Evolutionary conservation across 306 rosid genomes (phyloP).

Genomic region (Begonia loranthoides): DNA sequence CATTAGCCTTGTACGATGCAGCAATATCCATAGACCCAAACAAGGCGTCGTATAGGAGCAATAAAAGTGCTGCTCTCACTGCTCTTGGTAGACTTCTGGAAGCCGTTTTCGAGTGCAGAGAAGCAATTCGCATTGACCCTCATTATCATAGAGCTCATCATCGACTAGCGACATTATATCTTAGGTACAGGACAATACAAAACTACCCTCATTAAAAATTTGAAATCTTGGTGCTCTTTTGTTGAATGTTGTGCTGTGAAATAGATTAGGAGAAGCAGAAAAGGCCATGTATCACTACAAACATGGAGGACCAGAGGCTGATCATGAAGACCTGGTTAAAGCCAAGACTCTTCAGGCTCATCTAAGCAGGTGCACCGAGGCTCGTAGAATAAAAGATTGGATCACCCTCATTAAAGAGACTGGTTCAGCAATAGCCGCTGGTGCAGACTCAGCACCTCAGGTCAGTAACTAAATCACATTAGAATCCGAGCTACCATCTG

Average conservation of each 20-base stretch:
- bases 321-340: slow-evolving; percentile 57
- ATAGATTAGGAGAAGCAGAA: slow-evolving; percentile 71
- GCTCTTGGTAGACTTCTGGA: slow-evolving; percentile 76
- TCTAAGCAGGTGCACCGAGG: slow-evolving; percentile 58
- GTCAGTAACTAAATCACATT: slow-evolving; percentile 12
- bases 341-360: slow-evolving; percentile 42
- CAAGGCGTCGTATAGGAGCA: slow-evolving; percentile 81
- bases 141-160: slow-evolving; percentile 80
- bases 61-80: slow-evolving; percentile 71
- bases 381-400: slow-evolving; percentile 72
- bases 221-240: not conserved
- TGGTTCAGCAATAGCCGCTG: slow-evolving; percentile 23
- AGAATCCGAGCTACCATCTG: not conserved
- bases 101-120: slow-evolving; percentile 82
- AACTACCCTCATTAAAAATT: not conserved
- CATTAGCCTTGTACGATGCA: slow-evolving; percentile 74
- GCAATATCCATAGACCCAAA: slow-evolving; percentile 68
- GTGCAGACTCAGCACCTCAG: slow-evolving; percentile 80
- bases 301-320: slow-evolving; percentile 76
- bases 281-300: slow-evolving; percentile 67
- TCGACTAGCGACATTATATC: slow-evolving; percentile 64
- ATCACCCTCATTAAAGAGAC: slow-evolving; percentile 49
- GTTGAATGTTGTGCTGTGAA: not conserved
- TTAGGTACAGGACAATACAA: slow-evolving; percentile 28
- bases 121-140: slow-evolving; percentile 75